These are phyloP conservation scores for Geotrichum citri-aurantii DNA, from an alignment of 1,139 yeast species.

Conservation along the genomic window DNA sequence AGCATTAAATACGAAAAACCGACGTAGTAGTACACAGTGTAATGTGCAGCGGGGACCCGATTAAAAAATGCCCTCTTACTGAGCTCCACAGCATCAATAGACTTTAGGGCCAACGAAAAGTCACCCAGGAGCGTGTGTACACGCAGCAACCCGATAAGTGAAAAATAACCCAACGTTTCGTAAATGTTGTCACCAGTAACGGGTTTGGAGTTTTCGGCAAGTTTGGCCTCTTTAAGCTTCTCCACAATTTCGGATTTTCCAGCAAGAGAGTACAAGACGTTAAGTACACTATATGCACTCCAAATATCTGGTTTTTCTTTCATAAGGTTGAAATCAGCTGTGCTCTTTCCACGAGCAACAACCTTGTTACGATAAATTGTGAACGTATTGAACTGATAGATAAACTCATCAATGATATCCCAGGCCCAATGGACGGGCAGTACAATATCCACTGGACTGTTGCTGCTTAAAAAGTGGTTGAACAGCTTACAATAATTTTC, in stretches of 20 bases:
- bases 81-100: slow-evolving; percentile 43
- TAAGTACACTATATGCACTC: slow-evolving; percentile 45
- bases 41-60: slow-evolving; percentile 44
- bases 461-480: slow-evolving; percentile 41
- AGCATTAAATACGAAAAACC: slow-evolving; percentile 48
- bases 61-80: slow-evolving; percentile 43
- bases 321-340: slow-evolving; percentile 37
- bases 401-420: slow-evolving; percentile 48
- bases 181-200: slow-evolving; percentile 43
- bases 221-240: slow-evolving; percentile 38
- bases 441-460: slow-evolving; percentile 41
- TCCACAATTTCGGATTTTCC: slow-evolving; percentile 43
- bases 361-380: slow-evolving; percentile 40
- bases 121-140: slow-evolving; percentile 47
- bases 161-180: slow-evolving; percentile 45
- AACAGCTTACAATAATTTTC: slow-evolving; percentile 46
- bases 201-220: slow-evolving; percentile 31
- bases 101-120: slow-evolving; percentile 44
- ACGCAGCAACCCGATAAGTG: slow-evolving; percentile 44
- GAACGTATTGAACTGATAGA: slow-evolving; percentile 45
- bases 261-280: slow-evolving; percentile 44
- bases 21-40: slow-evolving; percentile 46
- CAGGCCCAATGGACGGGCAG: slow-evolving; percentile 46
- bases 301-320: slow-evolving; percentile 41
- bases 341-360: slow-evolving; percentile 32